These are phyloP conservation scores for Capsella rubella DNA, from an alignment of 441 rosid species.

Conservation along the genomic window DNA sequence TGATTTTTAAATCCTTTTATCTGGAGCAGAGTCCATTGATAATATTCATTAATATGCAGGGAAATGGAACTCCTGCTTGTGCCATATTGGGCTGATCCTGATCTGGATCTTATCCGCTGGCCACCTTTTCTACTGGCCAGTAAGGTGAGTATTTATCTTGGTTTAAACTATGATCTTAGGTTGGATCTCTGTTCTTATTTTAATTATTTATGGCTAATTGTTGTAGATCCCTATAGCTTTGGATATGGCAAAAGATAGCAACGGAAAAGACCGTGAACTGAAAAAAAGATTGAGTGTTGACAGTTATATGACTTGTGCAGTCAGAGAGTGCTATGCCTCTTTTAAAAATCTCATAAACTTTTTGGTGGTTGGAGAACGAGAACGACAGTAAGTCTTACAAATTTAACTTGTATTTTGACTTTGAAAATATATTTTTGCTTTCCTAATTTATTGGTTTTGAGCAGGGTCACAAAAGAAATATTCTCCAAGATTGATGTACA, in stretches of 20 bases:
- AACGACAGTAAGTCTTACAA: slow-evolving; percentile 55
- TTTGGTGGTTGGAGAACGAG: slow-evolving; percentile 63
- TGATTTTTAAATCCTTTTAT: slow-evolving; percentile 15
- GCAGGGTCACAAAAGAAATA: slow-evolving; percentile 62
- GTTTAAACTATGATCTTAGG: slow-evolving; percentile 3
- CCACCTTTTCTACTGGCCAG: slow-evolving; percentile 83
- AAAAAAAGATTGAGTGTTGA: slow-evolving; percentile 61
- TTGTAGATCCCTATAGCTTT: slow-evolving; percentile 78
- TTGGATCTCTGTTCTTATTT: neutral
- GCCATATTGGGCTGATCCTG: slow-evolving; percentile 78
- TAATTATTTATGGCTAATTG: slow-evolving; percentile 26
- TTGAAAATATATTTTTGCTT: neutral
- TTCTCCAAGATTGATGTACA: slow-evolving; percentile 54
- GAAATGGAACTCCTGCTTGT: slow-evolving; percentile 75
- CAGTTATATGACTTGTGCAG: slow-evolving; percentile 71
- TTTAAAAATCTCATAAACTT: slow-evolving; percentile 57
- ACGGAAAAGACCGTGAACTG: slow-evolving; percentile 65
- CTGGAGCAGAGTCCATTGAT: slow-evolving; percentile 6
- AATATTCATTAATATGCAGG: slow-evolving; percentile 48
- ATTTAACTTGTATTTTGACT: neutral
- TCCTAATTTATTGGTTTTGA: slow-evolving; percentile 27
- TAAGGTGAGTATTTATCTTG: slow-evolving; percentile 52
- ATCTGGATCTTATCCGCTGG: slow-evolving; percentile 64
- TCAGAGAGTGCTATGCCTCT: slow-evolving; percentile 76
- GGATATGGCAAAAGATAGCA: slow-evolving; percentile 86